Evolutionary conservation across 73 alveolate genomes (phyloP).

Genomic region (Effrenium voratum): DNA sequence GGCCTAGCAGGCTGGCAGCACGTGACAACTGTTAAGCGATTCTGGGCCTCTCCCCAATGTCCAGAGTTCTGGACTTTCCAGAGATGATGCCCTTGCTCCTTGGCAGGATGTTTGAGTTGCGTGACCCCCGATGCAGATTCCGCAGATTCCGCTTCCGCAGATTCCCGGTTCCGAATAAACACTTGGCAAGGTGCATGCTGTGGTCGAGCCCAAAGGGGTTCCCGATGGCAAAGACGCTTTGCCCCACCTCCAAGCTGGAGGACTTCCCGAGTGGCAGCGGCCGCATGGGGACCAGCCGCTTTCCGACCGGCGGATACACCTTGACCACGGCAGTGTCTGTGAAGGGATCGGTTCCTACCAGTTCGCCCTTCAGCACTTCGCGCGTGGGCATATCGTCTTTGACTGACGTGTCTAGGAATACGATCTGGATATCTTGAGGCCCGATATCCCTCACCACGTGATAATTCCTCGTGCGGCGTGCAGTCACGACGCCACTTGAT

Average conservation of each 20-base stretch:
- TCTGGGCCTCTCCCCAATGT: constrained; percentile 42
- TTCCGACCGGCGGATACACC: not conserved
- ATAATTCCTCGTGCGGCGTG: constrained; percentile 39
- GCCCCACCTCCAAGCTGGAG: constrained; percentile 62
- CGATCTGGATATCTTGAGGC: constrained; percentile 58
- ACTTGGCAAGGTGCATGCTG: constrained; percentile 28
- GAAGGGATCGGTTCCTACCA: constrained; percentile 82
- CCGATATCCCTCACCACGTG: constrained; percentile 73
- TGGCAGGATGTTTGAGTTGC: not conserved
- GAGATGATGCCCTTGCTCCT: constrained; percentile 93
- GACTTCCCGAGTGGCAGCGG: constrained; percentile 76
- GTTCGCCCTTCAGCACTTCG: constrained; percentile 77
- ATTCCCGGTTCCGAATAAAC: too few species aligned
- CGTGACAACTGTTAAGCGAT: not conserved
- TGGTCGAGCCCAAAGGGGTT: constrained; percentile 91
- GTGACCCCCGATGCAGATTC: not conserved
- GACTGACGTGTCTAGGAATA: constrained; percentile 3
- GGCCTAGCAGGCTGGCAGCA: constrained; percentile 13
- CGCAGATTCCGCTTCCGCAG: too few species aligned
- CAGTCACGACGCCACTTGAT: not conserved
- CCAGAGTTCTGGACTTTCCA: constrained; percentile 54
- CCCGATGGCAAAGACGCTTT: constrained; percentile 82
- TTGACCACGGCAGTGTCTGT: constrained; percentile 78
- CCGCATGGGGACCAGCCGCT: constrained; percentile 50
- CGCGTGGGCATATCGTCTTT: constrained; percentile 54